Conservation (phyloP, 1,284 basidiomycete species). For the Ustilago sp. region DNA sequence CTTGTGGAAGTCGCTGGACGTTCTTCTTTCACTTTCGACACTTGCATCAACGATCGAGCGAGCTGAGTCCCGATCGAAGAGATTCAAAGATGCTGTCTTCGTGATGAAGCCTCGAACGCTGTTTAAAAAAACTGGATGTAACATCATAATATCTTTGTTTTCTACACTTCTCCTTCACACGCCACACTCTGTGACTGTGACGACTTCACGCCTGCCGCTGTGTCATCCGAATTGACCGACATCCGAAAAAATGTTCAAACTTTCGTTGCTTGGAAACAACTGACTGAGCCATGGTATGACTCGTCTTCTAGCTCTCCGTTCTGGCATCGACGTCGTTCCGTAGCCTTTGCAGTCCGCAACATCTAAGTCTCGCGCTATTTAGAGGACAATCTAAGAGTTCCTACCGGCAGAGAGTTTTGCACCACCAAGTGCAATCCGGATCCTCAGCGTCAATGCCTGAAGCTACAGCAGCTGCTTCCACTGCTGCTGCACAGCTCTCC, state of each 20-base stretch:
- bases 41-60: neutral
- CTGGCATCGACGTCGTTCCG: neutral
- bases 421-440: neutral
- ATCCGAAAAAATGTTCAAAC: slow-evolving; percentile 3
- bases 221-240: slow-evolving; percentile 11
- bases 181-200: neutral
- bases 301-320: neutral
- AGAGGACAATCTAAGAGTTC: no score
- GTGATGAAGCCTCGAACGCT: no score
- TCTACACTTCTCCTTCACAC: neutral
- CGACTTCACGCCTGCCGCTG: neutral
- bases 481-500: slow-evolving; percentile 10
- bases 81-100: neutral
- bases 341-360: neutral
- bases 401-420: no score
- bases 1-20: slow-evolving; percentile 23
- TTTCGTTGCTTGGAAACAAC: neutral
- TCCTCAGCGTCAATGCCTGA: slow-evolving; percentile 18
- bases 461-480: slow-evolving; percentile 11
- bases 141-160: neutral
- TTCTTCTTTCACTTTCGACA: slow-evolving; percentile 30
- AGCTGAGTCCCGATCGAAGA: neutral
- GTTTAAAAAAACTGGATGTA: neutral
- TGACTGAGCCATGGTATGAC: slow-evolving; percentile 1
- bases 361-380: neutral